Evolutionary conservation across 257 asterid genomes (phyloP).

Genomic region (Prunella vulgaris): DNA sequence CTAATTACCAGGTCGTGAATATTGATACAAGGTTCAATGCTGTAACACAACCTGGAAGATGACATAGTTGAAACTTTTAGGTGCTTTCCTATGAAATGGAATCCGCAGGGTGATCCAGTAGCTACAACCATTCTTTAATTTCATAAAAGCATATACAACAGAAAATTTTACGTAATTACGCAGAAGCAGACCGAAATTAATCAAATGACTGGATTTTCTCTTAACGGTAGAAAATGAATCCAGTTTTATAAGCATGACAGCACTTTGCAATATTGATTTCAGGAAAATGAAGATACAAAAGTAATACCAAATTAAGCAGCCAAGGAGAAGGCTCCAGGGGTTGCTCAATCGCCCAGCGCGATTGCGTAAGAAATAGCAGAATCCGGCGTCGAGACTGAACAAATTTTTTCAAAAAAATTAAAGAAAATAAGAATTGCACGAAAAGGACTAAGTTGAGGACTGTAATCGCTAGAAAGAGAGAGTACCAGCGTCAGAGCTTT

Average conservation of each 20-base stretch:
- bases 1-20: not conserved
- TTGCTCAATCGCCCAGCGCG: slow-evolving; percentile 26
- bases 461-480: slow-evolving; percentile 2
- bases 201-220: not conserved
- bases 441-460: not conserved
- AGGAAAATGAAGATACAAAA: slow-evolving; percentile 3
- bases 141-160: not conserved
- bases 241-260: not conserved
- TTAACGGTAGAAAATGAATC: not conserved
- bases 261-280: not conserved
- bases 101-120: not conserved
- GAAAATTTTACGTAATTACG: not conserved
- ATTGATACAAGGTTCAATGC: not conserved
- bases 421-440: not conserved
- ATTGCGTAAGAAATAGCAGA: slow-evolving; percentile 28
- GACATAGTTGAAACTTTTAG: not conserved
- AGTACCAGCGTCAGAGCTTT: slow-evolving; percentile 36
- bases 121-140: not conserved
- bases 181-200: not conserved
- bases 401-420: not conserved
- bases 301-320: slow-evolving; percentile 29
- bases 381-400: slow-evolving; percentile 37
- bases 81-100: not conserved
- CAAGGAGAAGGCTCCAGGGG: slow-evolving; percentile 26
- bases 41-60: not conserved